Evolutionary conservation across 2,329 filamentous ascomycete species (phyloP), one percentile per base, ranked within the genome.

Genomic region (Trichoderma koningii): DNA sequence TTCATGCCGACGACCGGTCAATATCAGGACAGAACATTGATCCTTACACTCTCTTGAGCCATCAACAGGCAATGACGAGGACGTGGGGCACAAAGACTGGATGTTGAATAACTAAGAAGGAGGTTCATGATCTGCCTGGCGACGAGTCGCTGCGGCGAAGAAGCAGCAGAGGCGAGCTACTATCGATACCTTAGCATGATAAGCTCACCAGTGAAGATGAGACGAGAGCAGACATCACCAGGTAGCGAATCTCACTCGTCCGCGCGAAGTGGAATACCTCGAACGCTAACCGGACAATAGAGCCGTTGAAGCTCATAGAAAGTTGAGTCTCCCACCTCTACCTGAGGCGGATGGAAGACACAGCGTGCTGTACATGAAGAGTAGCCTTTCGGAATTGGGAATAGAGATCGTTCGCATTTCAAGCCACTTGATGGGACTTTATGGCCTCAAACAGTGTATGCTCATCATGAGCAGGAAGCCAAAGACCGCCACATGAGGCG

Each of bases 341-440:
- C 45, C 41, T 45, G n/a, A 56, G 17, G 17, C 7, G 21, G 7
- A 2, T 5, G 34, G 45, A 30, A 30, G 28, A 30, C 28, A 30
- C 28, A 30, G 28, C 28, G 61, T 72, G 5, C 51, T 74, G 1
- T 64, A 68, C 4, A 52, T 66, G 4, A 66, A 66, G 0, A 71
- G 68, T 7, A 71, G 69, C 4, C 50, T 73, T 26, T 30, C 34
- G 42, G 72, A 72, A 0, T 71, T 70, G 26, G 72, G 72, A 0
- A 72, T 71, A 0, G 72, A 74, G 7, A 65, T 74, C 7, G 69
- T 74, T 7, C 71, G 72, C 2, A 71, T 71, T 50, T 72, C 72
- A 10, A 55, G 67, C 17, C 67, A 72, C n/a, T 68, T 73, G 55
- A 68, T 71, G 63, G 71, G 72, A 0, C n/a, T 73, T 0, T 70